phyloP scores from a whole-genome alignment of 352 stramenopile genomes.

The Sclerospora graminicola region DNA sequence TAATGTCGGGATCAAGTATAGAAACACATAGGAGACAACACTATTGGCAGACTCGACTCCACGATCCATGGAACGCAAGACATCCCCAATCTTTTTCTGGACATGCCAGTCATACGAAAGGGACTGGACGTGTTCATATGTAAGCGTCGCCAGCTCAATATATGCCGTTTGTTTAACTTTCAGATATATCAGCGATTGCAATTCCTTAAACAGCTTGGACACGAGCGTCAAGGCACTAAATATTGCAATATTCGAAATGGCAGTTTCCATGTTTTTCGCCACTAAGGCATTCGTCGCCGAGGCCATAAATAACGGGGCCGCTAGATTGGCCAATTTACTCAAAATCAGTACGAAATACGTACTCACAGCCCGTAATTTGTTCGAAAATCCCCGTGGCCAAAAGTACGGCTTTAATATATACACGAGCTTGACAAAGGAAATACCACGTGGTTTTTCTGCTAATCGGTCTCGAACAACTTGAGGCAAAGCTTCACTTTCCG shows the following conservation, averaged over 20 bases:
- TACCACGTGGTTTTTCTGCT: constrained; percentile 37
- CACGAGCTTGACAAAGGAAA: constrained; percentile 76
- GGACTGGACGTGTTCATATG: constrained; percentile 94
- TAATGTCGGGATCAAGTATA: constrained; percentile 93
- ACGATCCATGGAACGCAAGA: constrained; percentile 91
- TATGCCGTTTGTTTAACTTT: constrained; percentile 97
- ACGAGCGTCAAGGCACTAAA: constrained; percentile 83
- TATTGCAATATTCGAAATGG: constrained; percentile 50
- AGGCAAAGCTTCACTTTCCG: constrained; percentile 16
- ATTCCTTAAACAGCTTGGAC: constrained; percentile 90
- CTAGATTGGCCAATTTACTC: constrained; percentile 90
- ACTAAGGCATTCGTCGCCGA: constrained; percentile 88
- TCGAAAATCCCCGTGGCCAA: constrained; percentile 60
- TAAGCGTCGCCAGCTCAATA: constrained; percentile 93
- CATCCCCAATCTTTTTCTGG: constrained; percentile 95
- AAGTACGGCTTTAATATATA: constrained; percentile 85
- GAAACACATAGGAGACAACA: constrained; percentile 96
- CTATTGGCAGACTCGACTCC: constrained; percentile 89
- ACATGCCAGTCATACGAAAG: constrained; percentile 98
- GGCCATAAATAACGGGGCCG: constrained; percentile 89
- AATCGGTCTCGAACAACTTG: constrained; percentile 20
- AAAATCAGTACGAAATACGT: constrained; percentile 91
- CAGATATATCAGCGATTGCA: constrained; percentile 91
- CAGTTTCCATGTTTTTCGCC: constrained; percentile 31
- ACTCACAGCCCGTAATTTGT: constrained; percentile 73